Conservation (phyloP, 1,139 yeast genomes). For the Yamadazyma pseudoaaseri region DNA sequence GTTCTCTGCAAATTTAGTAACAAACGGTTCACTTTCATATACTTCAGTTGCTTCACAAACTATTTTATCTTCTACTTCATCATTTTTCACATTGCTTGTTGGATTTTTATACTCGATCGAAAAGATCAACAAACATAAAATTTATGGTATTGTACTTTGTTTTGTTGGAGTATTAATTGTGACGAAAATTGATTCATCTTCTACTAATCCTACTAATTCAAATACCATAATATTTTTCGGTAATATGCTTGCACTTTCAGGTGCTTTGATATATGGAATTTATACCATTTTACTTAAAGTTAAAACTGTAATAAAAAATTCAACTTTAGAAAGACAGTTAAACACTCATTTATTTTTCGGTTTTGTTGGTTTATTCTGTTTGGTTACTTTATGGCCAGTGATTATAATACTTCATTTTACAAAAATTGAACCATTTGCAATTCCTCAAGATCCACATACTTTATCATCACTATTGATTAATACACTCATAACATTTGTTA, state of each 20-base stretch:
- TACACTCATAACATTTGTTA: constrained; percentile 74
- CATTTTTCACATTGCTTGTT: constrained; percentile 85
- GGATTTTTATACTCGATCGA: constrained; percentile 77
- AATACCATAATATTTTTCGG: constrained; percentile 60
- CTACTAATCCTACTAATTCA: constrained; percentile 22
- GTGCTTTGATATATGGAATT: constrained; percentile 88
- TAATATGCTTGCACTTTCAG: constrained; percentile 72
- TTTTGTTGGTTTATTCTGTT: constrained; percentile 84
- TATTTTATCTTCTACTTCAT: constrained; percentile 84
- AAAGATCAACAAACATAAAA: constrained; percentile 59
- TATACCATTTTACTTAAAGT: constrained; percentile 83
- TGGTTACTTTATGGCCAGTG: constrained; percentile 81
- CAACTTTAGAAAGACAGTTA: constrained; percentile 65
- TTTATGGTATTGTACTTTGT: constrained; percentile 68
- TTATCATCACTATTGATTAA: constrained; percentile 58
- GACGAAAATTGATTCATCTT: constrained; percentile 56
- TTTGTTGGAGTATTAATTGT: constrained; percentile 79
- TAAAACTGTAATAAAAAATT: constrained; percentile 46
- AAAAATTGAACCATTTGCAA: constrained; percentile 66
- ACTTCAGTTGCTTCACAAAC: constrained; percentile 95
- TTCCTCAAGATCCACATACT: constrained; percentile 59
- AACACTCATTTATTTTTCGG: constrained; percentile 91
- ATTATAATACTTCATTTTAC: constrained; percentile 59
- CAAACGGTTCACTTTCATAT: constrained; percentile 81
- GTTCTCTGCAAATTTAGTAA: constrained; percentile 86